A percentile compares a stretch with the other conserved stretches of the same genome.
These are phyloP conservation scores for Voacanga thouarsii DNA, from an alignment of 257 asterid species.

Conservation along the genomic window DNA sequence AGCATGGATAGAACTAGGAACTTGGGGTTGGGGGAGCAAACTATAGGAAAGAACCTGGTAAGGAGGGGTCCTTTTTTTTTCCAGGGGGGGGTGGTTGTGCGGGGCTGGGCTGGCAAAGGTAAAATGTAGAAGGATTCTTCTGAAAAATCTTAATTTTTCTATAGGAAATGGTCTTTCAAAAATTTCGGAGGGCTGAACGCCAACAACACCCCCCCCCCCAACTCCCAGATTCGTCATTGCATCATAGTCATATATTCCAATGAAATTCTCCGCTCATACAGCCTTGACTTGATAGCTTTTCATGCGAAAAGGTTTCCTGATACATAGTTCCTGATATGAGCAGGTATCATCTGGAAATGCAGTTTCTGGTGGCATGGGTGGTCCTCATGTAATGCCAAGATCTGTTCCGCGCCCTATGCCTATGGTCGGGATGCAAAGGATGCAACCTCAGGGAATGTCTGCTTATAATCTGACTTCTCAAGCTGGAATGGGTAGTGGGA, in stretches of 20 bases:
- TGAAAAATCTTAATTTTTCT: too few relatives aligned
- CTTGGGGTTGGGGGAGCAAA: too few relatives aligned
- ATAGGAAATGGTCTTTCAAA: too few relatives aligned
- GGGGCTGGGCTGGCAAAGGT: too few relatives aligned
- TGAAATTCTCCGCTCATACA: neutral
- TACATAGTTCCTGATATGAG: neutral
- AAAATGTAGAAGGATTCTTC: too few relatives aligned
- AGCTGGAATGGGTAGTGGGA: conserved; percentile 78
- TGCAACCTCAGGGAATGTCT: conserved; percentile 80
- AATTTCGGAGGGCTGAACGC: too few relatives aligned
- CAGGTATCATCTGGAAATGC: conserved; percentile 77
- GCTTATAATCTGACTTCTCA: conserved; percentile 81
- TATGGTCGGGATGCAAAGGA: conserved; percentile 77
- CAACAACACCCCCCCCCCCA: too few relatives aligned
- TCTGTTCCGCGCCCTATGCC: conserved; percentile 77
- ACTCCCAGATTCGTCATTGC: neutral
- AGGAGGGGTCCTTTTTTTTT: too few relatives aligned
- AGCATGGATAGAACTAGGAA: too few relatives aligned
- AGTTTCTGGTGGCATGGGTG: conserved; percentile 61
- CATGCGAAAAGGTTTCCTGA: neutral
- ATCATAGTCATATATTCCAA: neutral
- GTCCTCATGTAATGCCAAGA: conserved; percentile 81
- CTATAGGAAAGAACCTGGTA: too few relatives aligned
- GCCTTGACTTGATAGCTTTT: too few relatives aligned
- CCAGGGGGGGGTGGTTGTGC: too few relatives aligned